Percentiles rank a stretch among this genome's conserved stretches.
These are phyloP conservation scores for Pseudozyma pruni DNA, from an alignment of 1,284 basidiomycete genomes.

Conservation along the genomic window DNA sequence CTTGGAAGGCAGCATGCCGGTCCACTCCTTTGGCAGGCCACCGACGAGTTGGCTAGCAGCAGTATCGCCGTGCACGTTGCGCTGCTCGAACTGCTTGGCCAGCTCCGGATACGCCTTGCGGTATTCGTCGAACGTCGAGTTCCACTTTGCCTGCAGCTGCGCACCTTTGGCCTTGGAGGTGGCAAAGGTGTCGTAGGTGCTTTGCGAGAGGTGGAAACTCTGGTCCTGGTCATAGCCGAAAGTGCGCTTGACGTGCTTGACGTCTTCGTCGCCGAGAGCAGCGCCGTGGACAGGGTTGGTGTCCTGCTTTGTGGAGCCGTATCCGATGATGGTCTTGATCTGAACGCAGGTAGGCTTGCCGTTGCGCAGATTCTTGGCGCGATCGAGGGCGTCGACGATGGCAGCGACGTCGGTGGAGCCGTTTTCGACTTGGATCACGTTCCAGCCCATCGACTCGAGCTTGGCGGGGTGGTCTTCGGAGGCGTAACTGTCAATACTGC, in stretches of 20 bases:
- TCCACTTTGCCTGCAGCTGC: conserved; percentile 80
- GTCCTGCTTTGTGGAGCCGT: conserved; percentile 87
- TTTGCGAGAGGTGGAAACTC: conserved; percentile 81
- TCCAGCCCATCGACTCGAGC: conserved; percentile 64
- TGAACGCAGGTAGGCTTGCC: conserved; percentile 86
- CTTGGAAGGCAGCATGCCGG: conserved; percentile 84
- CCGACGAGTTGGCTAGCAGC: conserved; percentile 69
- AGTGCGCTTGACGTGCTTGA: conserved; percentile 81
- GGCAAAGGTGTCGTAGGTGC: conserved; percentile 77
- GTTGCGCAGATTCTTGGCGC: conserved; percentile 77
- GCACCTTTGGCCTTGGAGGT: conserved; percentile 78
- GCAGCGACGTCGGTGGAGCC: conserved; percentile 56
- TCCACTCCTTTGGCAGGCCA: conserved; percentile 83
- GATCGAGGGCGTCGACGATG: conserved; percentile 75
- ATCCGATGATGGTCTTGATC: conserved; percentile 89
- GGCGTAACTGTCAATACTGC: conserved; percentile 67
- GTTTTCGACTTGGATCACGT: conserved; percentile 67
- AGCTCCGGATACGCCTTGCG: conserved; percentile 81
- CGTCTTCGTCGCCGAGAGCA: conserved; percentile 92
- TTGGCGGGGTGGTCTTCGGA: conserved; percentile 68
- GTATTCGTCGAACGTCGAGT: conserved; percentile 77
- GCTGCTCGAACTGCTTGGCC: conserved; percentile 83
- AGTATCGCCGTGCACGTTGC: conserved; percentile 69
- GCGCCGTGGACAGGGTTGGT: conserved; percentile 90
- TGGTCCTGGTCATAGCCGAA: conserved; percentile 82